Conservation (phyloP, 805 yeast genomes). For the Wickerhamomyces subpelliculosus region DNA sequence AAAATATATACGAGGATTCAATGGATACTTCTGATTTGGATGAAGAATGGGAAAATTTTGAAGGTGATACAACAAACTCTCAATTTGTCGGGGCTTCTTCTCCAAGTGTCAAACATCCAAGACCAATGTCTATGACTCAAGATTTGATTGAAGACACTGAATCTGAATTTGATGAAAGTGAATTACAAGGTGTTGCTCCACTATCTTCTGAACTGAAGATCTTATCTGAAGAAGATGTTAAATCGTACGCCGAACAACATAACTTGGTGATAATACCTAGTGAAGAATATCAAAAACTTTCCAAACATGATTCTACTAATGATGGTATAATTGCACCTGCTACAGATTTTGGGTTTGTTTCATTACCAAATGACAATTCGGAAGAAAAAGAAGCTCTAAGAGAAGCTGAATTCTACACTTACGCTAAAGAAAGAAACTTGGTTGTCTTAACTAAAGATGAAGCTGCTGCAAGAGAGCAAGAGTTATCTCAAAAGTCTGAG, state of each 20-base stretch:
- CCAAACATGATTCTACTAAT: slow-evolving; percentile 3
- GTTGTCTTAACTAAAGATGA: not conserved
- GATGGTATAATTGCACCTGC: slow-evolving; percentile 19
- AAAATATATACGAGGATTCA: slow-evolving; percentile 15
- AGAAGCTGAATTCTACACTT: not conserved
- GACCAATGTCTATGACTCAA: slow-evolving; percentile 12
- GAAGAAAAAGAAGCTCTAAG: slow-evolving; percentile 6
- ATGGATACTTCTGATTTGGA: slow-evolving; percentile 9
- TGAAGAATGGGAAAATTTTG: slow-evolving; percentile 23
- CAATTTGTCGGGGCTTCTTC: slow-evolving; percentile 3
- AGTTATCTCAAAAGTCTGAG: not conserved
- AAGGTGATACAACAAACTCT: slow-evolving; percentile 14
- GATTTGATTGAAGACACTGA: slow-evolving; percentile 17
- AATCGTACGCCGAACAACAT: slow-evolving; percentile 24
- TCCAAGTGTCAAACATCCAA: slow-evolving; percentile 8
- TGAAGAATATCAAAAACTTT: slow-evolving; percentile 12
- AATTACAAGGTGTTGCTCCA: slow-evolving; percentile 13
- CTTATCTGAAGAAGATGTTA: slow-evolving; percentile 19
- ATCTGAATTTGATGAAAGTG: slow-evolving; percentile 19
- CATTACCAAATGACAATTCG: slow-evolving; percentile 21
- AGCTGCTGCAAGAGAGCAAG: not conserved
- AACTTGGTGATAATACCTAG: slow-evolving; percentile 21
- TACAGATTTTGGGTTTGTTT: slow-evolving; percentile 18
- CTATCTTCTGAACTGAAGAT: slow-evolving; percentile 16
- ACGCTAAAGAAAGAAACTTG: not conserved